Evolutionary conservation across 2,329 filamentous ascomycete genomes (phyloP).

Genomic region (Ascochyta pisi): DNA sequence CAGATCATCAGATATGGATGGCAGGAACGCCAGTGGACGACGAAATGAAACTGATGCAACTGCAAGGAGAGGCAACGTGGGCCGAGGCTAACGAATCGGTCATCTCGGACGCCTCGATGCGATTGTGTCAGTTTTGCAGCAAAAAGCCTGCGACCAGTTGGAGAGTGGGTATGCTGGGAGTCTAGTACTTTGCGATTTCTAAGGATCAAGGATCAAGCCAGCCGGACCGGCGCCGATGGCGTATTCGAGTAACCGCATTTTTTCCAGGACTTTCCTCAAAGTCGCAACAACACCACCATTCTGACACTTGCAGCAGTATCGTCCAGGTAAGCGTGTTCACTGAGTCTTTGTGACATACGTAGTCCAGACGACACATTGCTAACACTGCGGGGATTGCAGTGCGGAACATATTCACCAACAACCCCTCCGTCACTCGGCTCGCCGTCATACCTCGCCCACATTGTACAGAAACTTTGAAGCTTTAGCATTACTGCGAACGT

Average conservation of each 20-base stretch:
- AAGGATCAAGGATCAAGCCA: constrained; percentile 27
- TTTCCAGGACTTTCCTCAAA: constrained; percentile 14
- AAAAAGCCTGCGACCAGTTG: constrained; percentile 7
- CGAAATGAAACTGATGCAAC: background rate
- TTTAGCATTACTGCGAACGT: constrained; percentile 25
- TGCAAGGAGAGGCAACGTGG: background rate
- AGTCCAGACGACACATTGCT: background rate
- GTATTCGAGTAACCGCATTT: constrained; percentile 23
- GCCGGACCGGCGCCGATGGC: constrained; percentile 29
- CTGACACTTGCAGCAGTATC: constrained; percentile 14
- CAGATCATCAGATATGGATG: constrained; percentile 22
- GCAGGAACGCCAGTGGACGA: background rate
- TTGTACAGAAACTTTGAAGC: constrained; percentile 25
- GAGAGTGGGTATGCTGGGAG: constrained; percentile 17
- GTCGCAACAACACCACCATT: constrained; percentile 18
- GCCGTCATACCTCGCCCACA: constrained; percentile 10
- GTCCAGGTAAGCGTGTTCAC: constrained; percentile 4
- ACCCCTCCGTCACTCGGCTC: constrained; percentile 17
- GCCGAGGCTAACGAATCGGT: constrained; percentile 25
- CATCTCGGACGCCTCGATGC: constrained; percentile 7
- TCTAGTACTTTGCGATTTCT: constrained; percentile 24
- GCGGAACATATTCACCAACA: constrained; percentile 4
- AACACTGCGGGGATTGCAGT: constrained; percentile 3
- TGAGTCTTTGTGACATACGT: background rate
- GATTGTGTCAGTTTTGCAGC: constrained; percentile 20